phyloP scores from a whole-genome alignment of 352 stramenopile species.

The Pythium oligandrum region DNA sequence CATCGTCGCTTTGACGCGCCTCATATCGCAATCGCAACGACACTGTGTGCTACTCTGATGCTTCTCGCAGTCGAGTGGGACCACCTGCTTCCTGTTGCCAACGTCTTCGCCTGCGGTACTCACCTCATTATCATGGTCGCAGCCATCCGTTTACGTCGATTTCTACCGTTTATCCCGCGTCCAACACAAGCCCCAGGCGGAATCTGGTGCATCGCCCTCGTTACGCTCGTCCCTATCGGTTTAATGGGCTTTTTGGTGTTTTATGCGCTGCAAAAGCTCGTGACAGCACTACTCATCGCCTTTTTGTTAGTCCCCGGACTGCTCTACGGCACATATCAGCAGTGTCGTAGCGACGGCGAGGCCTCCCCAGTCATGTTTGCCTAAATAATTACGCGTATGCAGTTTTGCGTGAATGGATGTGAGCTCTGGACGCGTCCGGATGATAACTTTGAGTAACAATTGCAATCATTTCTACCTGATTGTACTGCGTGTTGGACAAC shows the following conservation, averaged over 20 bases:
- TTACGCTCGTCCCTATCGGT: slow-evolving; percentile 30
- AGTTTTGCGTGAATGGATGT: background rate
- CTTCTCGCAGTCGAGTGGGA: slow-evolving; percentile 60
- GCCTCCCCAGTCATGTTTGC: slow-evolving; percentile 12
- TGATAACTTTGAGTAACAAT: no score
- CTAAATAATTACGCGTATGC: background rate
- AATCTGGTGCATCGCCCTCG: slow-evolving; percentile 22
- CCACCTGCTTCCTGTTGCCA: slow-evolving; percentile 81
- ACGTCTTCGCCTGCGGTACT: slow-evolving; percentile 84
- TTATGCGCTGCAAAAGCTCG: slow-evolving; percentile 24
- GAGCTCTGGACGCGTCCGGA: background rate
- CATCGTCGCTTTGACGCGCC: slow-evolving; percentile 31
- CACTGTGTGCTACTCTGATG: slow-evolving; percentile 30
- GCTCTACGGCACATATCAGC: slow-evolving; percentile 6
- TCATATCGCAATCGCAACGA: slow-evolving; percentile 27
- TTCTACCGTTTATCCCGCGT: slow-evolving; percentile 60
- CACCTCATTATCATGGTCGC: slow-evolving; percentile 89
- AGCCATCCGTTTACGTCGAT: slow-evolving; percentile 83
- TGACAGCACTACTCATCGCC: slow-evolving; percentile 28
- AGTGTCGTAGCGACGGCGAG: slow-evolving; percentile 7
- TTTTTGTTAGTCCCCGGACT: slow-evolving; percentile 37
- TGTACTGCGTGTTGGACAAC: no score
- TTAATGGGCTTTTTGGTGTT: slow-evolving; percentile 55
- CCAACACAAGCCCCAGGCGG: slow-evolving; percentile 53
- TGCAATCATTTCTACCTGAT: no score